A percentile compares a stretch with the other conserved stretches of the same genome.
Conservation (phyloP, 2,329 filamentous ascomycete genomes). For the Apiospora arundinis region DNA sequence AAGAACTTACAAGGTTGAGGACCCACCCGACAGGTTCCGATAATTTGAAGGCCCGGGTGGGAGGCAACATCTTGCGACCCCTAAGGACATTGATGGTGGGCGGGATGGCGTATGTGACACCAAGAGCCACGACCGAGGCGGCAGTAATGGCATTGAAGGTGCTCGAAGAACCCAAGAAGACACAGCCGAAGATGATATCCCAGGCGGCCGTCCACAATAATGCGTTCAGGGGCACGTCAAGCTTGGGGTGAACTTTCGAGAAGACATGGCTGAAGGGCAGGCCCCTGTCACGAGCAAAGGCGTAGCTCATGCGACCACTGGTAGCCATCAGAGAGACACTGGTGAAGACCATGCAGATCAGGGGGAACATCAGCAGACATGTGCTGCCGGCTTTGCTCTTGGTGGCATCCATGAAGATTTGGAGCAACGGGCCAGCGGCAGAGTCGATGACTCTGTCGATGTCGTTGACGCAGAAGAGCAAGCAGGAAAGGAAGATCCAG, state of each 20-base stretch:
- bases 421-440: conserved; percentile 62
- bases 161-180: conserved; percentile 71
- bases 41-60: conserved; percentile 62
- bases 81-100: conserved; percentile 72
- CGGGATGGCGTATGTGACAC: conserved; percentile 77
- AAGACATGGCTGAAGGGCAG: conserved; percentile 56
- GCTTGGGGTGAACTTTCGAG: conserved; percentile 63
- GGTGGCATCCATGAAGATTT: conserved; percentile 69
- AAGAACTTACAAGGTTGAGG: conserved; percentile 55
- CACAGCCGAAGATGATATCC: conserved; percentile 71
- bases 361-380: conserved; percentile 70
- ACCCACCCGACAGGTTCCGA: conserved; percentile 63
- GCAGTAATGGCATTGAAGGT: conserved; percentile 77
- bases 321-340: conserved; percentile 71
- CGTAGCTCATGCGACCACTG: conserved; percentile 69
- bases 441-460: conserved; percentile 61
- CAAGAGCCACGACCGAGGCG: conserved; percentile 73
- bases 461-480: conserved; percentile 69
- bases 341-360: conserved; percentile 69
- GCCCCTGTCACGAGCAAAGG: conserved; percentile 64
- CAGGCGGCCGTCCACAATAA: conserved; percentile 65
- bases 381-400: conserved; percentile 65
- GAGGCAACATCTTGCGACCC: conserved; percentile 69
- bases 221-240: conserved; percentile 71
- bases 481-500: conserved; percentile 65